Base-by-base conservation (phyloP, 2,329 filamentous ascomycete species). In the Aspergillus neotritici region DNA sequence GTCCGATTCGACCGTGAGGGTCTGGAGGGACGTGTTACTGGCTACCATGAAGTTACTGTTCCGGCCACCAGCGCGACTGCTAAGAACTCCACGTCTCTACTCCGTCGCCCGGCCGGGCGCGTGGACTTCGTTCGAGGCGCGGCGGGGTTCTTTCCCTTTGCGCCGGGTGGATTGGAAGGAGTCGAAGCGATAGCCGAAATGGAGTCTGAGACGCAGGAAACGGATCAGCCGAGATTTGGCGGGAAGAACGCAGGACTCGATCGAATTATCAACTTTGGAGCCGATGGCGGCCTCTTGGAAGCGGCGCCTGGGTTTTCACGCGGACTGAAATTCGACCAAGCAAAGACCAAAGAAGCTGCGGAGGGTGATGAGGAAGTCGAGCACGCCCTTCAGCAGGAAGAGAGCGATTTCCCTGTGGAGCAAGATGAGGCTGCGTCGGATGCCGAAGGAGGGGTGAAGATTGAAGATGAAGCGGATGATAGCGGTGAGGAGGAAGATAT, bases 111-210 rank as follows among this genome's bases (percentile, higher is more conserved):
- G 3, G 91, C 87, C 11, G 83, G 82, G 44, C 80, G 87, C 49
- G 87, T 87, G 25, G 90, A 97, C 38, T 95, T 97, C 65, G 90
- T 97, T 10, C 79, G 91, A 48, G 93, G 93, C 11, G 90, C 86
- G 30, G 88, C 90, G 6, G 91, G 91, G 0, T 96, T 94, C 70
- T 94, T 95, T 47, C 91, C 91, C 0, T 96, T 97, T 67, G 84
- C 89, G 0, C 91, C 91, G 1, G 90, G 90, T 43, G 93, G 93
- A 1, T 68, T 97, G 11, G 90, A 96, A 48, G 82, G 83, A 2
- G 84, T 96, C 15, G 87, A 94, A 63, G 86, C 87, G 2, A 83
- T 89, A 8, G 88, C 90, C 21, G 87, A 86, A 4, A 74, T 88
- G 40, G 91, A 96, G 62, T 86, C 89, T 37, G 83, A 91, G 57